Conservation (phyloP, 2,329 filamentous ascomycete species). For the Cyclaneusma minus region DNA sequence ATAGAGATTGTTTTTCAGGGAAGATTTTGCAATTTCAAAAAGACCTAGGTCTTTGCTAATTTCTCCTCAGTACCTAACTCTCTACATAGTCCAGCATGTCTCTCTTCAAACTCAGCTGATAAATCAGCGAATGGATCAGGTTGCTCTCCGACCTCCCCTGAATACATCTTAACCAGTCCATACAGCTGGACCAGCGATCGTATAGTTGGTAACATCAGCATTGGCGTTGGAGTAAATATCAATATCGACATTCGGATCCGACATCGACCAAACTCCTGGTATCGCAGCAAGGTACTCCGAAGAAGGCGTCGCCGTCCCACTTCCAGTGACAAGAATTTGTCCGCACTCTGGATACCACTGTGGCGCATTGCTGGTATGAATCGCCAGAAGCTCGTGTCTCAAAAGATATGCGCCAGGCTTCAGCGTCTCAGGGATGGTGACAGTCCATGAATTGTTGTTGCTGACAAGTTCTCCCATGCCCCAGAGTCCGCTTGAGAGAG, state of each 20-base stretch:
- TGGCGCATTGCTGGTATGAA: conserved; percentile 34
- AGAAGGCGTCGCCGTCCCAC: conserved; percentile 25
- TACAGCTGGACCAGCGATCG: conserved; percentile 29
- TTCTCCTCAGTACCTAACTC: too few relatives aligned
- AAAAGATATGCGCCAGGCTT: conserved; percentile 39
- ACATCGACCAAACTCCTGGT: conserved; percentile 9
- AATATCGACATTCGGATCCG: conserved; percentile 17
- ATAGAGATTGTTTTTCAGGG: too few relatives aligned
- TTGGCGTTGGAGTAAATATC: conserved; percentile 29
- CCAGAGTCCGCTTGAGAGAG: conserved; percentile 29
- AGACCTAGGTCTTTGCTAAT: too few relatives aligned
- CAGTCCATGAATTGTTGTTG: conserved; percentile 30
- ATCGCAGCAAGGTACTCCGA: conserved; percentile 10
- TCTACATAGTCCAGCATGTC: too few relatives aligned
- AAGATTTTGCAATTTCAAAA: too few relatives aligned
- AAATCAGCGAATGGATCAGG: conserved; percentile 6
- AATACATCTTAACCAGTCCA: conserved; percentile 27
- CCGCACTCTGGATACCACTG: conserved; percentile 43
- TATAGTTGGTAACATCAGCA: conserved; percentile 32
- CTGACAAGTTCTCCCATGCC: conserved; percentile 29
- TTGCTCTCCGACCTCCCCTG: conserved; percentile 5
- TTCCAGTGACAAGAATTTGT: conserved; percentile 33
- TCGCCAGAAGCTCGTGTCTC: conserved; percentile 38
- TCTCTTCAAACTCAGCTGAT: too few relatives aligned
- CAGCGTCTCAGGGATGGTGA: conserved; percentile 31